Evolutionary conservation across 164 flowering plant species (phyloP).

Genomic region (Taxillus chinensis): DNA sequence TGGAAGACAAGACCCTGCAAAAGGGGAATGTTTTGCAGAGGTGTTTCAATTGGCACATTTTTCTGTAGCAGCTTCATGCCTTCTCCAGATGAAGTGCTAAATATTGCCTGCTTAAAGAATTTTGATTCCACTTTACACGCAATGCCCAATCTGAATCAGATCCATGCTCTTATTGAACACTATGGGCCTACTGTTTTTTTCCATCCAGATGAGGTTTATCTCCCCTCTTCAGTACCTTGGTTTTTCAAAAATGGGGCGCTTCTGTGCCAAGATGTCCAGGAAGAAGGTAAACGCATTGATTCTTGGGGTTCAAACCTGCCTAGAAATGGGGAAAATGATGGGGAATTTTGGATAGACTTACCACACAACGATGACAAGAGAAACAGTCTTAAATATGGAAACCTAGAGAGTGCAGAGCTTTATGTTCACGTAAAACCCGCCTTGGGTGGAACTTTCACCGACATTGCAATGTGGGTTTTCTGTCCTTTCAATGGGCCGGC

Average conservation of each 20-base stretch:
- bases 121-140: constrained; percentile 14
- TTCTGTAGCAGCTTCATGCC: constrained; percentile 18
- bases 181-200: constrained; percentile 37
- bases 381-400: constrained; percentile 21
- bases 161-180: constrained; percentile 31
- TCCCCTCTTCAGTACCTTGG: constrained; percentile 44
- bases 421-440: constrained; percentile 45
- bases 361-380: constrained; percentile 24
- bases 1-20: constrained; percentile 27
- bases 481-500: constrained; percentile 48
- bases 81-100: constrained; percentile 9
- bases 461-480: constrained; percentile 41
- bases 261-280: constrained; percentile 16
- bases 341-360: constrained; percentile 33
- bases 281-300: constrained; percentile 19
- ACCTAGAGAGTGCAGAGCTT: constrained; percentile 32
- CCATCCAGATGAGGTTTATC: constrained; percentile 36
- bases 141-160: constrained; percentile 40
- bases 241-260: constrained; percentile 40
- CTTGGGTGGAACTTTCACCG: constrained; percentile 40
- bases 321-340: constrained; percentile 29
- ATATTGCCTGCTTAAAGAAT: constrained; percentile 34
- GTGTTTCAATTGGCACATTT: constrained; percentile 38
- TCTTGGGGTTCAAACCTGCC: constrained; percentile 29
- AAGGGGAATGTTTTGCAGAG: constrained; percentile 23